phyloP scores from a whole-genome alignment of 257 asterid genomes.

The Solanum appendiculatum region DNA sequence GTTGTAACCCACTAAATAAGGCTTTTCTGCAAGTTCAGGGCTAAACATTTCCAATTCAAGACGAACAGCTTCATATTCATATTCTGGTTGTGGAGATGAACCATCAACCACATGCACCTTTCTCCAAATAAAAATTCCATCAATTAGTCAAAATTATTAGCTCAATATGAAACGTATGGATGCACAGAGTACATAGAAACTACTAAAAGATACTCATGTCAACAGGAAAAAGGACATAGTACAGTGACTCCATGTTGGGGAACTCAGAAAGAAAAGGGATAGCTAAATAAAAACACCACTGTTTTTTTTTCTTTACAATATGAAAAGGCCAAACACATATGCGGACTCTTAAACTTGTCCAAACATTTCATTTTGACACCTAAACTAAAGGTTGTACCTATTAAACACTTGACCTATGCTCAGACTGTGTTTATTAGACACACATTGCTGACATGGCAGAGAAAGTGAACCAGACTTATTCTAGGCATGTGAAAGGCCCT shows the following conservation, averaged over 20 bases:
- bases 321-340: neutral
- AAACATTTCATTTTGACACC: neutral
- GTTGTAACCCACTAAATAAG: conserved; percentile 72
- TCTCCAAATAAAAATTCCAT: conserved; percentile 4
- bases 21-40: conserved; percentile 87
- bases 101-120: conserved; percentile 96
- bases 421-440: neutral
- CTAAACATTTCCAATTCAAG: conserved; percentile 95
- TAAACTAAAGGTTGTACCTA: neutral
- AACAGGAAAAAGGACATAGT: neutral
- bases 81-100: conserved; percentile 82
- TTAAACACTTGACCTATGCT: neutral
- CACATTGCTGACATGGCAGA: neutral
- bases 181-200: neutral
- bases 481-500: neutral
- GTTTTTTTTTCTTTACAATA: neutral
- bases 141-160: conserved; percentile 11
- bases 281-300: neutral
- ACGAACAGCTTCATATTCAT: conserved; percentile 93
- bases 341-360: neutral
- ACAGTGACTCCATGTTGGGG: neutral
- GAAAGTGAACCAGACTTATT: neutral
- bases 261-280: neutral
- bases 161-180: neutral
- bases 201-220: neutral